phyloP scores from a whole-genome alignment of 2,329 filamentous ascomycete genomes.

The Myriangium duriaei region DNA sequence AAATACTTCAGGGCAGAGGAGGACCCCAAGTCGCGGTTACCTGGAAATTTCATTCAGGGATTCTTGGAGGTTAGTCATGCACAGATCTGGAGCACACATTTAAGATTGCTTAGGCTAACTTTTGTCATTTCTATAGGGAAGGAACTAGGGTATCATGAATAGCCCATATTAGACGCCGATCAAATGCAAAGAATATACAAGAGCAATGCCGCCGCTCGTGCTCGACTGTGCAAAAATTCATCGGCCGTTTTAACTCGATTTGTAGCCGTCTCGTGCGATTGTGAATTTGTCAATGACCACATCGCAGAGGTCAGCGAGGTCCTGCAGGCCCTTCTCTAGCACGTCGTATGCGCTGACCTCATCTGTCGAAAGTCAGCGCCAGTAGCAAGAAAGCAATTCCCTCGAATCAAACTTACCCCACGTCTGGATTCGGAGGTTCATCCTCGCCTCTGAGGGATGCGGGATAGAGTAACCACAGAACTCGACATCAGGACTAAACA shows the following conservation, averaged over 20 bases:
- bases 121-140: conserved; percentile 20
- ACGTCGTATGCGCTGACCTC: conserved; percentile 71
- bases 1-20: conserved; percentile 90
- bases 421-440: conserved; percentile 96
- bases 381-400: too few relatives aligned
- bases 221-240: too few relatives aligned
- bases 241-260: conserved; percentile 12
- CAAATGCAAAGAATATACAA: conserved; percentile 10
- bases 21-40: conserved; percentile 62
- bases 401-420: conserved; percentile 55
- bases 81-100: not conserved
- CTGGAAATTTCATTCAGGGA: conserved; percentile 80
- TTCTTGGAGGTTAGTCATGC: conserved; percentile 70
- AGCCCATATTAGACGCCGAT: conserved; percentile 11
- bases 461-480: conserved; percentile 98
- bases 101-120: not conserved
- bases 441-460: conserved; percentile 87
- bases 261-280: conserved; percentile 50
- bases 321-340: conserved; percentile 76
- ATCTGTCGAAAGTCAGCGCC: conserved; percentile 42
- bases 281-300: conserved; percentile 86
- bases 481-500: conserved; percentile 72
- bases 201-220: too few relatives aligned
- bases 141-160: conserved; percentile 22
- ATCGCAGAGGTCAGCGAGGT: conserved; percentile 85